phyloP scores from a whole-genome alignment of 768 basidiomycete species.

The Auriscalpium vulgare region DNA sequence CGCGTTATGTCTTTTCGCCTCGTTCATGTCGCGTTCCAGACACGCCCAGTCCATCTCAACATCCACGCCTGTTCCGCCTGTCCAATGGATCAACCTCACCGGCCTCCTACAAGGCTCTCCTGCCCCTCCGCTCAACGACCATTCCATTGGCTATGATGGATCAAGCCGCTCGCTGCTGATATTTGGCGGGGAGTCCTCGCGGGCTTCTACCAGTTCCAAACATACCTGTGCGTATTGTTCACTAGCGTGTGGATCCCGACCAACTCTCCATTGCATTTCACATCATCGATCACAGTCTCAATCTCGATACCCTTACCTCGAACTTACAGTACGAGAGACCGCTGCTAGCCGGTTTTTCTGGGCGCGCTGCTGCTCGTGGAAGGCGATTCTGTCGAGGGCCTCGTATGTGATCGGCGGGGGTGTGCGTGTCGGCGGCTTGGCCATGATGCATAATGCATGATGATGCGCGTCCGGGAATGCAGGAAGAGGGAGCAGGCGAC shows the following conservation, averaged over 20 bases:
- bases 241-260: neutral
- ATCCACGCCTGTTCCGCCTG: constrained; percentile 46
- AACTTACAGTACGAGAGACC: no score
- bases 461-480: no score
- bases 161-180: constrained; percentile 51
- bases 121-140: constrained; percentile 56
- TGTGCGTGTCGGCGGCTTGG: no score
- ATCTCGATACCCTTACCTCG: constrained; percentile 52
- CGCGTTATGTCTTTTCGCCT: constrained; percentile 13
- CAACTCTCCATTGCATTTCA: neutral
- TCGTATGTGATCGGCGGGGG: no score
- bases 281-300: constrained; percentile 36
- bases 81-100: constrained; percentile 69
- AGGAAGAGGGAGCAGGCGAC: no score
- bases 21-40: constrained; percentile 17
- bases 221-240: constrained; percentile 49
- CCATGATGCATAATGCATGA: no score
- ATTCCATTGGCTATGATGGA: constrained; percentile 53
- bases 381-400: no score
- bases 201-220: constrained; percentile 53
- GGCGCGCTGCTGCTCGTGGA: no score
- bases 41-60: constrained; percentile 45
- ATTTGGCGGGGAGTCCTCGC: constrained; percentile 71
- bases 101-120: constrained; percentile 43
- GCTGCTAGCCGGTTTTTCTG: no score